A percentile compares a stretch with the other conserved stretches of the same genome.
These are phyloP conservation scores for Penicillium janthinellum DNA, from an alignment of 2,329 filamentous ascomycete genomes.

Conservation along the genomic window DNA sequence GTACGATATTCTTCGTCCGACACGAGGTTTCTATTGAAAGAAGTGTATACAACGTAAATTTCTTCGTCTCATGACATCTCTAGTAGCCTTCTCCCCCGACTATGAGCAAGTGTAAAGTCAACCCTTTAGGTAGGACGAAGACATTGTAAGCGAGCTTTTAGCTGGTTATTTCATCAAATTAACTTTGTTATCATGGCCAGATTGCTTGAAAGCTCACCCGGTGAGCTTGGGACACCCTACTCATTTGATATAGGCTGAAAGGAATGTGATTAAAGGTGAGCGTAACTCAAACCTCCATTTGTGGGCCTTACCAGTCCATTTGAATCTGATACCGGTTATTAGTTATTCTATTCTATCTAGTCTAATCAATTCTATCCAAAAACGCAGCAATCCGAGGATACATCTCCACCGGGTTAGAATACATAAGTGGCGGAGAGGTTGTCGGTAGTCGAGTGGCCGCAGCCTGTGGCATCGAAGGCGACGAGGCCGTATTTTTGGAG, in stretches of 20 bases:
- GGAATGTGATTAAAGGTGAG: too few relatives aligned
- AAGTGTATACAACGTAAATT: too few relatives aligned
- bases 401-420: conserved; percentile 32
- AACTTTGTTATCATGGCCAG: too few relatives aligned
- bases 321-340: too few relatives aligned
- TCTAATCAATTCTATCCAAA: conserved; percentile 5
- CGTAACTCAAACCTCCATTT: too few relatives aligned
- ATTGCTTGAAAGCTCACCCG: too few relatives aligned
- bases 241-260: too few relatives aligned
- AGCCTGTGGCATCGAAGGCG: conserved; percentile 29
- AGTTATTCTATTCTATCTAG: background rate
- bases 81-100: background rate
- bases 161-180: too few relatives aligned
- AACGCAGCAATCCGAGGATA: conserved; percentile 23
- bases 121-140: too few relatives aligned
- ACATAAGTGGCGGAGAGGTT: conserved; percentile 28
- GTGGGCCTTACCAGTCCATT: too few relatives aligned
- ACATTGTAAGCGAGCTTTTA: too few relatives aligned
- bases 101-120: background rate
- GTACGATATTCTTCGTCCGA: background rate
- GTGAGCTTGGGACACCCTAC: too few relatives aligned
- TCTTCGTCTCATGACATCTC: background rate
- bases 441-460: conserved; percentile 22
- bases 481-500: conserved; percentile 23
- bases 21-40: background rate